A percentile compares a stretch with the other conserved stretches of the same genome.
Evolutionary conservation across 163 green algal species (phyloP).

Genomic region (Dunaliella salina): DNA sequence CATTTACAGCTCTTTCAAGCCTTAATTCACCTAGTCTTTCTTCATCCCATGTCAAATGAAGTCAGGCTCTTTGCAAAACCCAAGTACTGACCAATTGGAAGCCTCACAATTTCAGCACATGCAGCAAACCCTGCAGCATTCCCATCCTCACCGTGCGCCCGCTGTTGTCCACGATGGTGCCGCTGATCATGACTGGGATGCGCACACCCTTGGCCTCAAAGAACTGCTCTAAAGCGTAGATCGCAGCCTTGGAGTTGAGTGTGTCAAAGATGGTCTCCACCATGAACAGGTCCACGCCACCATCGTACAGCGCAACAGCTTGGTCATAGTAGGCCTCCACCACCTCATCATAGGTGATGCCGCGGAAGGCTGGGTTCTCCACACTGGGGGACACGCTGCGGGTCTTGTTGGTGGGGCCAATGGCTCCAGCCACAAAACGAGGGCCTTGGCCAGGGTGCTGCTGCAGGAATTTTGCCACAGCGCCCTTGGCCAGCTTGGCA

Average conservation of each 20-base stretch:
- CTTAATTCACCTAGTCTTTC: too few relatives aligned
- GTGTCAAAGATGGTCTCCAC: conserved; percentile 99
- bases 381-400: conserved; percentile 89
- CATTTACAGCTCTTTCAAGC: not conserved
- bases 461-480: conserved; percentile 66
- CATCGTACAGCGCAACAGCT: conserved; percentile 76
- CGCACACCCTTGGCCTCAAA: conserved; percentile 79
- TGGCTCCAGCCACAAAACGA: conserved; percentile 88
- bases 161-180: conserved; percentile 93
- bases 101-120: not conserved
- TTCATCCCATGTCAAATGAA: too few relatives aligned
- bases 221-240: conserved; percentile 87
- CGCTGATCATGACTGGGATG: conserved; percentile 91
- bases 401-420: conserved; percentile 96
- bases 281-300: conserved; percentile 92
- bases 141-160: conserved; percentile 66
- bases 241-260: conserved; percentile 90
- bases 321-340: conserved; percentile 93
- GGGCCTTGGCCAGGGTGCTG: conserved; percentile 57
- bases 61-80: too few relatives aligned
- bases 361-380: conserved; percentile 92
- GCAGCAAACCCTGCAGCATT: not conserved
- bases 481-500: conserved; percentile 81
- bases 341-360: conserved; percentile 94
- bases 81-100: too few relatives aligned